Base-by-base conservation (phyloP, 2,329 filamentous ascomycete genomes). In the Hypomyces perniciosus region DNA sequence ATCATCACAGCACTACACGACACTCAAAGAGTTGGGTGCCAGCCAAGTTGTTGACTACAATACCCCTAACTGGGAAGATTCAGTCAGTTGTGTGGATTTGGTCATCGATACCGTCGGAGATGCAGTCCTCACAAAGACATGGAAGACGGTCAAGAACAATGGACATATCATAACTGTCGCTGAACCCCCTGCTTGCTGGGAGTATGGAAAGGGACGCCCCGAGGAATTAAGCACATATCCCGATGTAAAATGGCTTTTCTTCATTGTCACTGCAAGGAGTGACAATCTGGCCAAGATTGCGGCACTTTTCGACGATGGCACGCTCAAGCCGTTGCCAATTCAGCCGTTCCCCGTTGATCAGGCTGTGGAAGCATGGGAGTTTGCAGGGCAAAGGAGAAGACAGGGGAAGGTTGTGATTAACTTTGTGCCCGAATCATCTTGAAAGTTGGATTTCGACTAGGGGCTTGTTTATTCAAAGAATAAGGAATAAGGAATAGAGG, bases 81-180 rank as follows among this genome's bases (percentile, higher is more conserved):
- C 41, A 0, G 13, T 64, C 4, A 44, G 27, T 1, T 47, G 54
- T 3, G 56, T 69, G 4, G 65, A 68, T 39, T 55, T 59, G 0
- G 61, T 68, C 2, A 55, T 69, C 10, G 67, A 69, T 45, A 64
- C 64, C 0, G 67, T 62, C 4, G 65, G 66, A 0, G 58, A 59
- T 2, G 54, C 58, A 5, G 50, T 63, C 1, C 43, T 71, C 26
- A 30, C 50, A 1, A 65, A 59, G 41, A 43, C 59, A 0, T 71
- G 67, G 68, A 47, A 54, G 10, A 54, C 56, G 0, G 57, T 72
- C 3, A 65, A 64, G 37, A 45, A 51, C 1, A 50, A 57, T 9
- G 69, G 68, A 0, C 51, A 51, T 0, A 63, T 71, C 8, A 58
- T 72, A 0, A 70, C 69, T 0, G 61, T 72, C 0, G 66, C 57